Conservation (phyloP, 768 basidiomycete genomes). For the Lentinula sp. region DNA sequence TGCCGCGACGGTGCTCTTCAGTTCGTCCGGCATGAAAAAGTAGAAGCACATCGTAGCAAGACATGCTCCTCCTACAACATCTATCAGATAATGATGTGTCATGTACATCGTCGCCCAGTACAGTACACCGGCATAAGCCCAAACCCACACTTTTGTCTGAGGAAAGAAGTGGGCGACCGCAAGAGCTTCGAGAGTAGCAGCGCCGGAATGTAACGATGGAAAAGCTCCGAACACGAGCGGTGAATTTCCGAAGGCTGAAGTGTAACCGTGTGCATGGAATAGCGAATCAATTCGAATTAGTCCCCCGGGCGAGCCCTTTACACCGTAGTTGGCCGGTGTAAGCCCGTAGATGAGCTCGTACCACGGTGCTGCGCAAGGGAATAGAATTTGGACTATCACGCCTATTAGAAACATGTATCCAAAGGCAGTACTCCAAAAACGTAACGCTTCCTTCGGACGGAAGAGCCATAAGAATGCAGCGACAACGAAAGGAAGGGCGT, state of each 20-base stretch:
- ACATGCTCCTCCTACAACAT: conserved; percentile 91
- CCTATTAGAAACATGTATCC: conserved; percentile 91
- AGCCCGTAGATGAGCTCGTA: conserved; percentile 97
- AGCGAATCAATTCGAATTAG: conserved; percentile 88
- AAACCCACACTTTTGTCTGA: conserved; percentile 55
- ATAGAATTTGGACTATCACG: conserved; percentile 79
- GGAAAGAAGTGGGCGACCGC: conserved; percentile 97
- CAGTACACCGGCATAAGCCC: conserved; percentile 78
- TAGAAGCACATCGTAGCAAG: conserved; percentile 87
- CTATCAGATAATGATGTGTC: conserved; percentile 97
- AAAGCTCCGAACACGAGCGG: conserved; percentile 97
- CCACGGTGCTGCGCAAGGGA: conserved; percentile 96
- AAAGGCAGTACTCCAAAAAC: conserved; percentile 81
- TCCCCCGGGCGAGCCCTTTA: conserved; percentile 91
- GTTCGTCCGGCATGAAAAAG: conserved; percentile 76
- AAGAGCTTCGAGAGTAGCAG: conserved; percentile 87
- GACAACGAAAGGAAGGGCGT: conserved; percentile 79
- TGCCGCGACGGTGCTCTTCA: conserved; percentile 50
- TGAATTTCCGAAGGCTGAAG: conserved; percentile 73
- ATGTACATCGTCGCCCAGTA: conserved; percentile 99
- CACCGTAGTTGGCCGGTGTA: conserved; percentile 88
- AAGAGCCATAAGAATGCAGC: conserved; percentile 88
- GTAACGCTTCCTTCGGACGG: conserved; percentile 71
- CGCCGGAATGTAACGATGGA: conserved; percentile 87
- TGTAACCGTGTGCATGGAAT: conserved; percentile 74